Conservation (phyloP, 495 filamentous ascomycete genomes). For the Copromyces sp. region DNA sequence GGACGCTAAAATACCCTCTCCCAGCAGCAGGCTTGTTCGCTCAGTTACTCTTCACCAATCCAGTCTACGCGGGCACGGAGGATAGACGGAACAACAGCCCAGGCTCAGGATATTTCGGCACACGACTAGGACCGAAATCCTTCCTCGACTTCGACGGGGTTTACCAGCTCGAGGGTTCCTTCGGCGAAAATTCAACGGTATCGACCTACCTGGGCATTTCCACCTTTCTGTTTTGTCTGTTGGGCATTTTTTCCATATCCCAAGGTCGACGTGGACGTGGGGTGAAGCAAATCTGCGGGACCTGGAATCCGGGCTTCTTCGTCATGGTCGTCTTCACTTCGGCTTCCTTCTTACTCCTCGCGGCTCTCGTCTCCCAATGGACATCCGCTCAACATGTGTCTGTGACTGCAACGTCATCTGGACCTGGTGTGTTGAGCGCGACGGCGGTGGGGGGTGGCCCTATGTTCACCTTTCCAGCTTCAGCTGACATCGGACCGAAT, state of each 20-base stretch:
- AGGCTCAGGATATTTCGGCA: neutral
- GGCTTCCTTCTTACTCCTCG: slow-evolving; percentile 8
- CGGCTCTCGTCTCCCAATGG: neutral
- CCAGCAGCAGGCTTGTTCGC: neutral
- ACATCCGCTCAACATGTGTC: neutral
- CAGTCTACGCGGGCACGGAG: neutral
- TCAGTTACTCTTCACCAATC: neutral
- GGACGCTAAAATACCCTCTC: neutral
- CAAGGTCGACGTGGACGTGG: neutral
- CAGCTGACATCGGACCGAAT: slow-evolving; percentile 44
- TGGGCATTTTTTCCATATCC: neutral
- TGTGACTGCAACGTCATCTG: neutral
- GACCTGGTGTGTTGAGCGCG: neutral
- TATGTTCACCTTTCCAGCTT: slow-evolving; percentile 39
- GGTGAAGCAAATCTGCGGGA: neutral
- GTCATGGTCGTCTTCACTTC: slow-evolving; percentile 15
- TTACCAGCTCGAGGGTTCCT: neutral
- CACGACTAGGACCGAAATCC: neutral
- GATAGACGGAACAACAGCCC: neutral
- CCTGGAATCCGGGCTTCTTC: neutral
- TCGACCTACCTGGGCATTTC: neutral
- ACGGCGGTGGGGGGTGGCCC: slow-evolving; percentile 2
- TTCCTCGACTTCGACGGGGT: neutral
- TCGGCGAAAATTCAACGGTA: neutral
- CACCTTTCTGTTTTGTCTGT: neutral